These are phyloP conservation scores for Crithidia brevicula DNA, from an alignment of 208 protist genomes.

Conservation along the genomic window DNA sequence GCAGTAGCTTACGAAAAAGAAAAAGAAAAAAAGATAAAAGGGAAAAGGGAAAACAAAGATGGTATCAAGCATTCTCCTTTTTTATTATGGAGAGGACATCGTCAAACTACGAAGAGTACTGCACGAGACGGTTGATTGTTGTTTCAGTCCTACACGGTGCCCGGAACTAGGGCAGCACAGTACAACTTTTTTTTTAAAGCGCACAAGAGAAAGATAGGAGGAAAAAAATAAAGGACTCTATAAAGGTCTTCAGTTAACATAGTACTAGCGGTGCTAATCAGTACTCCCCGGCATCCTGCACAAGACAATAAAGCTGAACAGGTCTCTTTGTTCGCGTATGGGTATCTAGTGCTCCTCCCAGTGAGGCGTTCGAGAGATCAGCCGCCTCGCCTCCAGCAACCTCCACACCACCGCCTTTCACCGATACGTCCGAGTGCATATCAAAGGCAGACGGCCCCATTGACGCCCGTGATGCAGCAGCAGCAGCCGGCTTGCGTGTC, in stretches of 20 bases:
- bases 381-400: background rate
- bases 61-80: no score
- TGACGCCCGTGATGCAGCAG: background rate
- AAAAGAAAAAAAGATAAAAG: background rate
- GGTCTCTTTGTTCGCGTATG: conserved; percentile 4
- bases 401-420: conserved; percentile 21
- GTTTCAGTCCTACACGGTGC: no score
- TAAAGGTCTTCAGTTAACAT: no score
- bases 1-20: no score
- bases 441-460: background rate
- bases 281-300: conserved; percentile 71
- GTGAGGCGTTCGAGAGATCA: background rate
- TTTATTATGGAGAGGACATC: no score
- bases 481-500: conserved; percentile 15
- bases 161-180: background rate
- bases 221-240: background rate
- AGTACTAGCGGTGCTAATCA: no score
- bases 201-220: background rate
- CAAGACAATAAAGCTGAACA: conserved; percentile 71
- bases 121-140: no score
- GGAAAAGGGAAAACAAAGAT: background rate
- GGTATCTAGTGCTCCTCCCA: no score
- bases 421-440: conserved; percentile 14
- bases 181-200: background rate
- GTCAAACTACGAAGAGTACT: no score